Evolutionary conservation across 2,329 filamentous ascomycete genomes (phyloP), one percentile per base, ranked within the genome.

Genomic region (Exserohilum rostratum): DNA sequence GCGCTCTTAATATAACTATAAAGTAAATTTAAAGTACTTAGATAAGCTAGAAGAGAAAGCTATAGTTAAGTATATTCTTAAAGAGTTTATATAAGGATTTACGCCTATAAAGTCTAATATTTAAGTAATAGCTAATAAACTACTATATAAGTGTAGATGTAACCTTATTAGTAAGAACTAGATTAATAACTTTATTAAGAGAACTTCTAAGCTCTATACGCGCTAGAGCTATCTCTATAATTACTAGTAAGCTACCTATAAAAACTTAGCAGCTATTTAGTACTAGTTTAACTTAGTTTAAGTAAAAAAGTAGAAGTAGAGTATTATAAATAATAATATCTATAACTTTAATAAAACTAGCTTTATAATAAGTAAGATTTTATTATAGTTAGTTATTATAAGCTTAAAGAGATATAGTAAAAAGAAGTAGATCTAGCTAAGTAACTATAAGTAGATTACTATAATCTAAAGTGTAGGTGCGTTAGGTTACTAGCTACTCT

Each of bases 391-490:
- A n/a, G n/a, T n/a, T n/a, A n/a, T n/a, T n/a, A n/a, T n/a, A n/a
- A n/a, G n/a, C n/a, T n/a, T n/a, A n/a, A n/a, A n/a, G n/a, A n/a
- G n/a, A n/a, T n/a, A n/a, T n/a, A n/a, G n/a, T n/a, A n/a, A n/a
- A n/a, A n/a, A n/a, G n/a, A n/a, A n/a, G n/a, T n/a, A n/a, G n/a
- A n/a, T n/a, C n/a, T n/a, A n/a, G n/a, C n/a, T n/a, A n/a, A n/a
- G n/a, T n/a, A n/a, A n/a, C n/a, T n/a, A n/a, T n/a, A n/a, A n/a
- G n/a, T n/a, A n/a, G n/a, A n/a, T n/a, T n/a, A n/a, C n/a, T n/a
- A n/a, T n/a, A n/a, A n/a, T n/a, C n/a, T n/a, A n/a, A 34, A 67
- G 56, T 65, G 64, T 55, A 52, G 65, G 44, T 59, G 74, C 60
- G 67, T 64, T 35, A 64, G 70, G 44, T 74, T 73, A 60, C 57